These are phyloP conservation scores for Allium sativum DNA, from an alignment of 106 monocot genomes.

Conservation along the genomic window DNA sequence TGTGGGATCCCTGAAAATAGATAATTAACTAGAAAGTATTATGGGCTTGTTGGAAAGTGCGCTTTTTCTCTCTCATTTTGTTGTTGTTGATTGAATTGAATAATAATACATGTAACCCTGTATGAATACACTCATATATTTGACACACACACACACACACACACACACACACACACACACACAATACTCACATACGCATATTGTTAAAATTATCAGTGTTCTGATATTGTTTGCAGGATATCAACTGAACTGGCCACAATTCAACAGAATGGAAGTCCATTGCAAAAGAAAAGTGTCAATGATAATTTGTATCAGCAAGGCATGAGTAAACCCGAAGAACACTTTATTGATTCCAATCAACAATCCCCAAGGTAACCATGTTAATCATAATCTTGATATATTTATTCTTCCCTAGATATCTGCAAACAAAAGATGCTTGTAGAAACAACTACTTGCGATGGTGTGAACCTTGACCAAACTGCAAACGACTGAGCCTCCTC, in stretches of 20 bases:
- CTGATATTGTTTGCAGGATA: conserved; percentile 26
- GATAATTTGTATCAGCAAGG: conserved; percentile 22
- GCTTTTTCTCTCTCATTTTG: no score
- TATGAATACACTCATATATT: background rate
- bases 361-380: conserved; percentile 30
- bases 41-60: no score
- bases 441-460: background rate
- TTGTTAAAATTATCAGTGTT: background rate
- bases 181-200: no score
- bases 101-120: background rate
- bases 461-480: no score
- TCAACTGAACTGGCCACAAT: conserved; percentile 27
- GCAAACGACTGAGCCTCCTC: no score
- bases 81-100: background rate
- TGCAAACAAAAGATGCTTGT: background rate
- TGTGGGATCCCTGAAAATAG: no score
- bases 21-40: no score
- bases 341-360: conserved; percentile 19
- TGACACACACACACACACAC: no score
- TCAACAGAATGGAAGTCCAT: conserved; percentile 33
- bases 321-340: conserved; percentile 16
- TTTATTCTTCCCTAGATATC: background rate
- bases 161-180: no score
- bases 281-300: conserved; percentile 23
- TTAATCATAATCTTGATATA: background rate